Conservation (phyloP, 306 rosid species). For the Quercus cerris region DNA sequence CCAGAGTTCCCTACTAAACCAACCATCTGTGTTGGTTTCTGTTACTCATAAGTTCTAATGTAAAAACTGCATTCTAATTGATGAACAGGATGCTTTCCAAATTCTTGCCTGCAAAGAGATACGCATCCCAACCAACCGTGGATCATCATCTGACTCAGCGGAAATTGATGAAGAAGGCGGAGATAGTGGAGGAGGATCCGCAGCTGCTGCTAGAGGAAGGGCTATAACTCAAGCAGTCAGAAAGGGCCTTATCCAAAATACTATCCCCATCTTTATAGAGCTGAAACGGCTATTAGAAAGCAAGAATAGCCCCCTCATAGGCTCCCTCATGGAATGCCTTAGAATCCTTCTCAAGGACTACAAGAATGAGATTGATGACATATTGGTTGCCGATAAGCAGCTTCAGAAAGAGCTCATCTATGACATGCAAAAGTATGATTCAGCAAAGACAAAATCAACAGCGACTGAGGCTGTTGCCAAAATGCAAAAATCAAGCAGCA, state of each 20-base stretch:
- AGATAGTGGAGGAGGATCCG: constrained; percentile 41
- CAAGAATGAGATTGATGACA: constrained; percentile 87
- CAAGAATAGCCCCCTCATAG: constrained; percentile 86
- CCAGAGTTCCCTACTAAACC: neutral
- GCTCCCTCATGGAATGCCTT: constrained; percentile 94
- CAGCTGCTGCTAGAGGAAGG: constrained; percentile 66
- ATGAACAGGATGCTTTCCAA: constrained; percentile 68
- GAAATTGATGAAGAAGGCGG: constrained; percentile 77
- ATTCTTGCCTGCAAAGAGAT: constrained; percentile 91
- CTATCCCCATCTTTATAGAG: constrained; percentile 88
- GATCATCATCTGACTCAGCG: constrained; percentile 53
- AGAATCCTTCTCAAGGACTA: constrained; percentile 81
- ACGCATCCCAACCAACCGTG: constrained; percentile 55
- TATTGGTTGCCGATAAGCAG: constrained; percentile 89
- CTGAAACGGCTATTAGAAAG: constrained; percentile 76
- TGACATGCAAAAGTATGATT: constrained; percentile 81
- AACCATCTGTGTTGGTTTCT: neutral
- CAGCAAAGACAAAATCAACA: constrained; percentile 60
- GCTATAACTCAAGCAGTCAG: constrained; percentile 73
- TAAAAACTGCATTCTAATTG: constrained; percentile 16
- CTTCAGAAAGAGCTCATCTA: constrained; percentile 87
- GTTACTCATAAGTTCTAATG: neutral
- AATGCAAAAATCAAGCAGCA: constrained; percentile 36
- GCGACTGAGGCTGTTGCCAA: constrained; percentile 54
- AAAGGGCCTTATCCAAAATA: constrained; percentile 80